Base-by-base conservation (phyloP, 1,284 basidiomycete genomes). In the Agaricales sp. region DNA sequence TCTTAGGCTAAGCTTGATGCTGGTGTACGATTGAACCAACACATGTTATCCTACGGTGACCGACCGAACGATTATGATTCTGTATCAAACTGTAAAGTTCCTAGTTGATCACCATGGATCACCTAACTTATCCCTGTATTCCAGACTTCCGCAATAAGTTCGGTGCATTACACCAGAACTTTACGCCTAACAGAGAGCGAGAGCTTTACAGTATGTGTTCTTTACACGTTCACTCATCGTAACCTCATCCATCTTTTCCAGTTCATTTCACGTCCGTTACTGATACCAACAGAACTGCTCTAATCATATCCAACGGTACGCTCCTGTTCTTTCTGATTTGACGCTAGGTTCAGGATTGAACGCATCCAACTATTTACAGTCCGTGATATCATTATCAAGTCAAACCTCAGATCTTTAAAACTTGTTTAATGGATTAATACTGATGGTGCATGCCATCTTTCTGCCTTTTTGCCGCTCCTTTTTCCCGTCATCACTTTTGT, bases 181-280 rank as follows among this genome's bases (percentile, higher is more conserved):
- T 69, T 53, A 75, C 84, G 18, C 78, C 80, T 14, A 85, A 82
- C 61, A 82, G 73, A 54, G 71, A 75, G 44, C 77, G 86, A 25
- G 83, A 86, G 55, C 65, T 84, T 14, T 84, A 78, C 59, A 75
- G 86, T 86, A 57, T 50, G 78, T 66, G 35, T 52, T 41, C 45
- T 24, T 11, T 11, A 35, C 30, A 21, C 43, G 52, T 50, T 45
- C 1, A 18, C 25, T 51, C 30, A 30, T 11, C 14, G 51, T 38
- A 43, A 46, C 46, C 54, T 52, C 57, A 25, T 51, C 45, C 35
- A 16, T n/a, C 38, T 23, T 51, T 48, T 20, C 46, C 52, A 87
- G 84, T 84, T 50, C 86, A 88, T 62, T 70, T 83, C 53, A 90
- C 87, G n/a, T 74, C 82, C 48, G 85, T 90, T 45, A 87, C 80